Base-by-base conservation (phyloP, 768 basidiomycete genomes). In the Lactifluus piperatus region DNA sequence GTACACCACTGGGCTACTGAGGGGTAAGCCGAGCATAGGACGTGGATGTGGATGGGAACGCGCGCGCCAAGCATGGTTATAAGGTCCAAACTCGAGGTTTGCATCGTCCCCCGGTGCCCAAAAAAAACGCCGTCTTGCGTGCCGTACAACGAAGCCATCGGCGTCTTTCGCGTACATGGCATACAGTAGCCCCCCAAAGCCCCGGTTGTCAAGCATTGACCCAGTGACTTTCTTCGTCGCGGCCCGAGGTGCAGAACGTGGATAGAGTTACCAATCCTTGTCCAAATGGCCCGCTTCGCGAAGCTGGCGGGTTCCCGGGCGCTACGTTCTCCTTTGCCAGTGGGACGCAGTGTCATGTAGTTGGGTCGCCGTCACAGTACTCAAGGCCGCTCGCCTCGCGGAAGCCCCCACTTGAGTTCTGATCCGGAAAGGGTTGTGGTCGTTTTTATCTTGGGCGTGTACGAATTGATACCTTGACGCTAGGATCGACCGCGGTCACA, bases 41-140 rank as follows among this genome's bases (percentile, higher is more conserved):
- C 79, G 53, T 72, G 71, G 34, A 70, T 68, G n/a, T 78, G 79
- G 81, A 27, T n/a, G n/a, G n/a, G n/a, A n/a, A n/a, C n/a, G n/a
- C 72, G 69, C 22, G 80, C 82, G 1, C 84, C 83, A 1, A 82
- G 71, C 27, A 68, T 65, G 13, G 78, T 77, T 85, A 85, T 85
- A 30, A 84, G 68, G 64, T 77, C 71, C 75, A 86, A 72, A 30
- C 30, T 73, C 86, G 84, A 43, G 79, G 68, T n/a, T n/a, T n/a
- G 79, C 76, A 65, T 86, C 86, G 62, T 75, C 71, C 0, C 83
- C 84, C 65, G 84, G n/a, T n/a, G n/a, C n/a, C n/a, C 85, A 18
- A 77, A 63, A 67, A 85, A 86, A 2, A 78, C 77, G 9, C 83
- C 84, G 2, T 84, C 86, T 86, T 82, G 1, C 84, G 82, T 44